Percentiles rank a stretch among this genome's conserved stretches.
These are phyloP conservation scores for Fraxinus nigra DNA, from an alignment of 305 asterid genomes.

Conservation along the genomic window DNA sequence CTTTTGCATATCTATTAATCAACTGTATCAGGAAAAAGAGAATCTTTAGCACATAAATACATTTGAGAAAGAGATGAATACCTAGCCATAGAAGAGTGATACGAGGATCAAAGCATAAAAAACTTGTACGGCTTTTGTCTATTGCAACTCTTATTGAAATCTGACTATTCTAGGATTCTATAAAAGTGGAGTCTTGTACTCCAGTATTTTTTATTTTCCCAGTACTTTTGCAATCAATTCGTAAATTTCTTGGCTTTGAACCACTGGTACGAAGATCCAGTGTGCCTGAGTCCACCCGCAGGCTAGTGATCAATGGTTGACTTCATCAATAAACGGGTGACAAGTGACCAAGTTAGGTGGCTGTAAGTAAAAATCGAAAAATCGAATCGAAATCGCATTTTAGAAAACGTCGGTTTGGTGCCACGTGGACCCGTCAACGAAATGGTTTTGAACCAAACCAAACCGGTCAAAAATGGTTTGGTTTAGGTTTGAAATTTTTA, in stretches of 20 bases:
- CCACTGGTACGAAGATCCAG: not conserved
- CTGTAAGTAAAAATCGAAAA: too few species aligned
- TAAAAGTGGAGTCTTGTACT: not conserved
- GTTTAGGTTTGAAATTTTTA: too few species aligned
- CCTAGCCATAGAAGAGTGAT: not conserved
- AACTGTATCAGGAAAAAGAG: not conserved
- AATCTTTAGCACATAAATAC: not conserved
- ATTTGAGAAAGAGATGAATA: not conserved
- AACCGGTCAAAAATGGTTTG: too few species aligned
- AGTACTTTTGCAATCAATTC: not conserved
- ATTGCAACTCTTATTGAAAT: not conserved
- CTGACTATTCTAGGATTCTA: not conserved
- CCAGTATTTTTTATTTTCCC: not conserved
- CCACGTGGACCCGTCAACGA: too few species aligned
- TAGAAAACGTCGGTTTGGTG: too few species aligned
- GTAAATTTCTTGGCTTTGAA: not conserved
- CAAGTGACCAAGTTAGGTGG: too few species aligned
- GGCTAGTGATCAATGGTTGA: not conserved
- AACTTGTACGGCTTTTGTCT: not conserved
- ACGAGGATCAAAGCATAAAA: not conserved
- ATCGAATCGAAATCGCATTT: too few species aligned
- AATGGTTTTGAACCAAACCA: too few species aligned
- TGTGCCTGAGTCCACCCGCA: not conserved
- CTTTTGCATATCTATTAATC: not conserved
- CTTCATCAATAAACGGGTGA: not conserved